Conservation (phyloP, 2,329 filamentous ascomycete species). For the Penicillium hordei region DNA sequence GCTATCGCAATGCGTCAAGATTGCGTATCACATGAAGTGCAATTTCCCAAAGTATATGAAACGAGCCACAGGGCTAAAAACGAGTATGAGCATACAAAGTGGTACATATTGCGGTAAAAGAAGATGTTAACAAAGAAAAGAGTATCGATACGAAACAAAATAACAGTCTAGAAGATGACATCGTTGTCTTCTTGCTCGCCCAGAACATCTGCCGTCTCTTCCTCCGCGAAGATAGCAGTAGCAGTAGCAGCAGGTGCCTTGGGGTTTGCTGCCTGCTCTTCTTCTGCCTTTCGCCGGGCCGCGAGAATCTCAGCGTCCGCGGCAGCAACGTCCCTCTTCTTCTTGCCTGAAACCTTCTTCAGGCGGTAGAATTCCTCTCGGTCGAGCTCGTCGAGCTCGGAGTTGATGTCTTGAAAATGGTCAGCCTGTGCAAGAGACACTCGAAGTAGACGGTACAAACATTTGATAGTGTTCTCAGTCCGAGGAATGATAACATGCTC, state of each 20-base stretch:
- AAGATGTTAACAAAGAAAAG: conserved; percentile 13
- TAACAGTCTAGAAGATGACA: conserved; percentile 69
- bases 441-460: conserved; percentile 41
- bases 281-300: conserved; percentile 30
- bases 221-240: conserved; percentile 39
- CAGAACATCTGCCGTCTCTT: conserved; percentile 63
- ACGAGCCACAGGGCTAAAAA: conserved; percentile 3
- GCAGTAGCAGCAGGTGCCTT: conserved; percentile 36
- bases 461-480: conserved; percentile 99
- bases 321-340: conserved; percentile 72
- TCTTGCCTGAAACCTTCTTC: conserved; percentile 90
- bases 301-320: conserved; percentile 74
- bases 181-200: conserved; percentile 77
- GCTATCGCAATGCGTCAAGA: conserved; percentile 1
- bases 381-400: conserved; percentile 94
- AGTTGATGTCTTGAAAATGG: conserved; percentile 76
- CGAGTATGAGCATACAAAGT: conserved; percentile 11
- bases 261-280: conserved; percentile 58
- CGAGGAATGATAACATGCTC: conserved; percentile 83
- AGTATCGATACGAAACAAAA: conserved; percentile 24
- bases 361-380: conserved; percentile 96
- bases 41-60: conserved; percentile 10
- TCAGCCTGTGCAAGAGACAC: not conserved
- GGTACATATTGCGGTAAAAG: conserved; percentile 11
- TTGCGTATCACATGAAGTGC: conserved; percentile 8